phyloP scores from a whole-genome alignment of 2,329 filamentous ascomycete species.

The Domatiomyces globalis region DNA sequence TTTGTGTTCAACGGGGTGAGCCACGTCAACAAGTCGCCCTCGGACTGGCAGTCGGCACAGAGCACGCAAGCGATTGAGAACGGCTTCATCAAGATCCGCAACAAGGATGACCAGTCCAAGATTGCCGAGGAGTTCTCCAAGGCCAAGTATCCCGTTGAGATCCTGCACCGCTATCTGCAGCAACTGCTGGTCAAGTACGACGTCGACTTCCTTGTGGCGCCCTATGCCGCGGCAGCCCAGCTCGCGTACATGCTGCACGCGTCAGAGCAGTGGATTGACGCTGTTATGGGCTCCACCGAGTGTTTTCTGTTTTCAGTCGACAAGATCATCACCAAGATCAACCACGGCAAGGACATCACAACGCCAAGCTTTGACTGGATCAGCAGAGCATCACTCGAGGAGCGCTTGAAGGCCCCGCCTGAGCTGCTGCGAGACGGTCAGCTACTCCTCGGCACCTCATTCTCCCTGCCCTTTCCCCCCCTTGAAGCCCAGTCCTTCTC shows the following conservation, averaged over 20 bases:
- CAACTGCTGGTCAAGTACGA: conserved; percentile 53
- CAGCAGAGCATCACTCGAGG: conserved; percentile 55
- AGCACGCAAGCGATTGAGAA: conserved; percentile 55
- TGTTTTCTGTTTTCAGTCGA: conserved; percentile 73
- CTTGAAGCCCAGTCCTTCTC: conserved; percentile 49
- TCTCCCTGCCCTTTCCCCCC: conserved; percentile 65
- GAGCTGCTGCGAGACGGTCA: conserved; percentile 49
- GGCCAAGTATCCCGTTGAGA: conserved; percentile 39
- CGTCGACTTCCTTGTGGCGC: conserved; percentile 67
- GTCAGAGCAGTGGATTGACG: conserved; percentile 53
- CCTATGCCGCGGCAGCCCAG: conserved; percentile 65
- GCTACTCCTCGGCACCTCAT: conserved; percentile 68
- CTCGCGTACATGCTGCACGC: conserved; percentile 54
- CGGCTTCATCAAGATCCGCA: conserved; percentile 74
- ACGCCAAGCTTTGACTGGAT: conserved; percentile 43
- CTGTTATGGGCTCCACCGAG: conserved; percentile 72
- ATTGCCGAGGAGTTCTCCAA: conserved; percentile 75
- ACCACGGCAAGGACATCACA: conserved; percentile 38
- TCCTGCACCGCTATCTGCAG: conserved; percentile 65
- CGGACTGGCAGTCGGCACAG: conserved; percentile 40
- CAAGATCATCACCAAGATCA: conserved; percentile 49
- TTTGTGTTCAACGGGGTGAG: conserved; percentile 90
- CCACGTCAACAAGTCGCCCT: conserved; percentile 58
- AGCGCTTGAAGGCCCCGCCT: conserved; percentile 27
- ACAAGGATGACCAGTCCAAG: conserved; percentile 43